Evolutionary conservation across 495 filamentous ascomycete genomes (phyloP), one percentile per base, ranked within the genome.

Genomic region (Penicillium pancosmium): DNA sequence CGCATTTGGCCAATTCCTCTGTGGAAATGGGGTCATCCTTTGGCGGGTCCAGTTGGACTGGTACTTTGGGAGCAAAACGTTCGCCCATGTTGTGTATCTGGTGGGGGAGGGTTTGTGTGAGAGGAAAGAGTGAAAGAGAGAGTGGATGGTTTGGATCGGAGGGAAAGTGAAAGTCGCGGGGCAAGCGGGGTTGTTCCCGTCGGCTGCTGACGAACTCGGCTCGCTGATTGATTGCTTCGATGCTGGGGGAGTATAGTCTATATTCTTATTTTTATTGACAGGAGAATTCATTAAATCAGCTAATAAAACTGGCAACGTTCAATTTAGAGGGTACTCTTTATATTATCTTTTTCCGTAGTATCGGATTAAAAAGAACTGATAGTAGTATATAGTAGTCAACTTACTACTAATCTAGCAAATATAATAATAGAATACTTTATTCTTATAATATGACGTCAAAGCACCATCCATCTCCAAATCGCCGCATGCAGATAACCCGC

Each of bases 61-160:
- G 87, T 11, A 81, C 77, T 74, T 96, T 97, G 58, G 94, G 94
- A 59, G 87, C 86, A 69, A 98, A 98, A 55, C 86, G 89, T 59
- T 71, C 75, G 36, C 65, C 52, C 77, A 80, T 80, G 5, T 31
- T 31, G 27, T 31, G 27, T 31, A 6, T 31, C 1, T 31, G 8
- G 5, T 31, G 27, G 8, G 27, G 2, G 27, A 31, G 6, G 27
- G 27, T n/a, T n/a, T 31, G 27, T 63, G 31, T 71, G 67, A 27
- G 3, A 21, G 35, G 40, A 31, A 43, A 52, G 31, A 35, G n/a
- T n/a, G n/a, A n/a, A n/a, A n/a, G n/a, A n/a, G 41, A 16, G 41
- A 10, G 16, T 59, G 62, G 38, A 11, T 19, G 33, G 49, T 15
- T 47, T 54, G 15, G 40, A 34, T 53, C 44, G 56, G 40, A 40